These are phyloP conservation scores for Trametes versicolor DNA, from an alignment of 1,284 basidiomycete genomes.

Conservation along the genomic window DNA sequence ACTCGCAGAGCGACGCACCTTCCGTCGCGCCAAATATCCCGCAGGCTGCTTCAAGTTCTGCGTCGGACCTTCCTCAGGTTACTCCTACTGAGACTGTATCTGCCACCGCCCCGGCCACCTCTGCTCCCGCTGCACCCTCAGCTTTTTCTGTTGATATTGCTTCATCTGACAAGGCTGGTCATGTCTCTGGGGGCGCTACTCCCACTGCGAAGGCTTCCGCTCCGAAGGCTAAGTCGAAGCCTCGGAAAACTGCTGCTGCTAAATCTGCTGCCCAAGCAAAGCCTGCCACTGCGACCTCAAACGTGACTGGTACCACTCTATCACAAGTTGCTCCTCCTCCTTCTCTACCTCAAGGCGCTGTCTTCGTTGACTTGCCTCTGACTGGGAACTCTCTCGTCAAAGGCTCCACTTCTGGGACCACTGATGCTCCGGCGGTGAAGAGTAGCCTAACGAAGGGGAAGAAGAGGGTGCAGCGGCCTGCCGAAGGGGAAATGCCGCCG, in stretches of 20 bases:
- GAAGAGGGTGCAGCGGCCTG: not conserved
- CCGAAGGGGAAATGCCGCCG: conserved; percentile 7
- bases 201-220: not conserved
- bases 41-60: not conserved
- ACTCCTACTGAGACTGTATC: not conserved
- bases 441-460: not conserved
- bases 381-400: no score
- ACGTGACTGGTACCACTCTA: not conserved
- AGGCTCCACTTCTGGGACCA: no score
- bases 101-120: not conserved
- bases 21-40: not conserved
- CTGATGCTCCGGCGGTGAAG: no score
- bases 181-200: not conserved
- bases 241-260: conserved; percentile 4
- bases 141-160: not conserved
- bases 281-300: not conserved
- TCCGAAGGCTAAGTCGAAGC: conserved; percentile 9
- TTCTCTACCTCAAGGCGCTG: not conserved
- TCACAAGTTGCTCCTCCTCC: not conserved
- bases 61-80: not conserved
- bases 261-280: not conserved
- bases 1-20: not conserved
- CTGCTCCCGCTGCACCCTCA: not conserved
- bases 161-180: not conserved
- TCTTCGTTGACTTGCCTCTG: no score